Base-by-base conservation (phyloP, 1,139 yeast genomes). In the Zygotorulaspora mrakii region DNA sequence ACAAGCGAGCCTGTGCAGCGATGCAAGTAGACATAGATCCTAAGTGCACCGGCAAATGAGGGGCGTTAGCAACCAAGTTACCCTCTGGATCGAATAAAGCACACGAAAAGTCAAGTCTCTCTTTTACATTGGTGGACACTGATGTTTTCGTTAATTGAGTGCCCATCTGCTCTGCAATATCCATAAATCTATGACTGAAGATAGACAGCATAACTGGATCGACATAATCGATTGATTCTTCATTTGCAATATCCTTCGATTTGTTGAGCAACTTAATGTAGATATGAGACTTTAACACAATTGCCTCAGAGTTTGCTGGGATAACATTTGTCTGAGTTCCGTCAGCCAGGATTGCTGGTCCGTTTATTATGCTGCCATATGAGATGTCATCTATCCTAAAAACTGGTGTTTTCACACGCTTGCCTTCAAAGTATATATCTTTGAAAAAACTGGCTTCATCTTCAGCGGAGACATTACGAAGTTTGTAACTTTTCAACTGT, bases 21-120 rank as follows among this genome's bases (percentile, higher is more conserved):
- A 83, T 85, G n/a, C 89, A 87, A 37, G 83, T 79, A 1, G 89
- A 81, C 94, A 85, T 85, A 3, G 94, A 85, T 2, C 94, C 94
- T 46, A 85, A 66, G 59, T 85, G 95, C 31, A 84, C 89, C 0
- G 95, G 95, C 37, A 85, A 84, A 61, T 85, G 94, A 1, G 94
- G 94, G 0, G 94, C 94, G 64, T 83, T 84, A 4, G 94, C 94
- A 16, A 83, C 87, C 46, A 85, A 68, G 39, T 81, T 86, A 13
- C 94, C 94, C 38, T 77, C 74, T 1, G 75, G 69, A 50, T 82
- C 87, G 57, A 85, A 85, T 18, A 85, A 65, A 1, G 95, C 95
- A 68, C 94, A 85, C 8, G 94, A 82, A 57, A 84, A 85, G 59
- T 85, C 95, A 36, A 85, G 67, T 43, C 95, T 68, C 58, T 85